Conservation (phyloP, 805 yeast species). For the Pichia exigua region DNA sequence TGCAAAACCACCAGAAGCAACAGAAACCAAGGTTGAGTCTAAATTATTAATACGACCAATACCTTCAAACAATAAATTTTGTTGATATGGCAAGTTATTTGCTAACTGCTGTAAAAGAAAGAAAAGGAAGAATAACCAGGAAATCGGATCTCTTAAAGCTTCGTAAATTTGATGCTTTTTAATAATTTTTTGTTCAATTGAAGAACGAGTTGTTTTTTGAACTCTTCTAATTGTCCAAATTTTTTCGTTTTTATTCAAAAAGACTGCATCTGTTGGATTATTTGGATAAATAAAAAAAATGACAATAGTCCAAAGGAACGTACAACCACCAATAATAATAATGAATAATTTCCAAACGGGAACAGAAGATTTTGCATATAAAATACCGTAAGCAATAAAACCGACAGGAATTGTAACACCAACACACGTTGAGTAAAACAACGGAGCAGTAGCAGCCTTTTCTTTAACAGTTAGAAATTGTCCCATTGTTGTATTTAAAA, state of each 20-base stretch:
- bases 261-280: slow-evolving; percentile 46
- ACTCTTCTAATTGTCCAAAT: slow-evolving; percentile 41
- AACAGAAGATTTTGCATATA: slow-evolving; percentile 9
- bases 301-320: slow-evolving; percentile 32
- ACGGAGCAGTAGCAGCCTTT: slow-evolving; percentile 44
- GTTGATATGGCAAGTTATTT: slow-evolving; percentile 47
- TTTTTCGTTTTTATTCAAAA: slow-evolving; percentile 41
- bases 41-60: slow-evolving; percentile 33
- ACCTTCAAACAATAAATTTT: slow-evolving; percentile 37
- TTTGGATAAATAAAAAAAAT: slow-evolving; percentile 42
- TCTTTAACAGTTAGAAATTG: slow-evolving; percentile 40
- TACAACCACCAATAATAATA: slow-evolving; percentile 39
- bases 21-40: slow-evolving; percentile 44
- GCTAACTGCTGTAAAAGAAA: slow-evolving; percentile 42
- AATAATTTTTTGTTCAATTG: slow-evolving; percentile 38
- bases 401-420: slow-evolving; percentile 39
- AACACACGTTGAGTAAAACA: slow-evolving; percentile 44
- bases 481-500: slow-evolving; percentile 39
- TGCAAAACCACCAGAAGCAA: slow-evolving; percentile 45
- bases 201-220: slow-evolving; percentile 30
- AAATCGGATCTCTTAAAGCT: slow-evolving; percentile 40
- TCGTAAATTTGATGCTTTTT: slow-evolving; percentile 45
- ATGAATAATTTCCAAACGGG: slow-evolving; percentile 34
- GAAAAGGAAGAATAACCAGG: slow-evolving; percentile 36
- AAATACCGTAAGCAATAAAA: slow-evolving; percentile 31